Evolutionary conservation across 2,329 filamentous ascomycete genomes (phyloP).

Genomic region (Tolypocladium endophyticum): DNA sequence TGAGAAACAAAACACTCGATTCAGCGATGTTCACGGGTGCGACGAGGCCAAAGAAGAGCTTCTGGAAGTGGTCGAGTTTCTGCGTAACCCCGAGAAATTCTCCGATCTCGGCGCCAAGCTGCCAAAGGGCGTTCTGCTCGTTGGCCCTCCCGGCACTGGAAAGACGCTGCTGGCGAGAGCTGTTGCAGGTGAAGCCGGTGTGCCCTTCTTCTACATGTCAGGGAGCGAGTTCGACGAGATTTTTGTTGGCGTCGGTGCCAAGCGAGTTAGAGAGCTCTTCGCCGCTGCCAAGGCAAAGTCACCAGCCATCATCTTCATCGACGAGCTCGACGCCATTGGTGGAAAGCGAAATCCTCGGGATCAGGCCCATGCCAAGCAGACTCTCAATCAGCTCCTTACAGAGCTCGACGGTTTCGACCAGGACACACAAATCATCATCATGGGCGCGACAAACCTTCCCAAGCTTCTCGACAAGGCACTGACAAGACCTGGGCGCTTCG

Average conservation of each 20-base stretch:
- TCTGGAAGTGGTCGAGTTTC: constrained; percentile 91
- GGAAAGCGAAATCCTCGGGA: constrained; percentile 88
- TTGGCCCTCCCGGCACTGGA: constrained; percentile 92
- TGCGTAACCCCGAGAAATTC: constrained; percentile 88
- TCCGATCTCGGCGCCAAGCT: constrained; percentile 90
- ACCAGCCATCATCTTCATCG: constrained; percentile 90
- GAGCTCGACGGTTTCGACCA: constrained; percentile 97
- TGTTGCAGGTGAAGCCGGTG: constrained; percentile 91
- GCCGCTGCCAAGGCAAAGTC: constrained; percentile 72
- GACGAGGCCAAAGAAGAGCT: constrained; percentile 98
- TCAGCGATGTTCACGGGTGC: constrained; percentile 90
- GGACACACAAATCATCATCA: constrained; percentile 86
- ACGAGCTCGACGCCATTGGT: constrained; percentile 89
- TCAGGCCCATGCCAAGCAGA: constrained; percentile 93
- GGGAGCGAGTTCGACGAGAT: constrained; percentile 98
- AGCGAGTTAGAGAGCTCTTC: constrained; percentile 93
- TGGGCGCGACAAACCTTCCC: constrained; percentile 93
- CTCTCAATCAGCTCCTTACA: constrained; percentile 90
- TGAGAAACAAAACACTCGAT: constrained; percentile 83
- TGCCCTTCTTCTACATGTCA: constrained; percentile 99
- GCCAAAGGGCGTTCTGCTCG: constrained; percentile 89
- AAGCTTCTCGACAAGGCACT: constrained; percentile 90
- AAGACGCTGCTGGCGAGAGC: constrained; percentile 93
- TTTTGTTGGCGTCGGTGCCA: constrained; percentile 92
- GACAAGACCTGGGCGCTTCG: constrained; percentile 88